Conservation (phyloP, 805 yeast species). For the Spencermartinsiella europaea region DNA sequence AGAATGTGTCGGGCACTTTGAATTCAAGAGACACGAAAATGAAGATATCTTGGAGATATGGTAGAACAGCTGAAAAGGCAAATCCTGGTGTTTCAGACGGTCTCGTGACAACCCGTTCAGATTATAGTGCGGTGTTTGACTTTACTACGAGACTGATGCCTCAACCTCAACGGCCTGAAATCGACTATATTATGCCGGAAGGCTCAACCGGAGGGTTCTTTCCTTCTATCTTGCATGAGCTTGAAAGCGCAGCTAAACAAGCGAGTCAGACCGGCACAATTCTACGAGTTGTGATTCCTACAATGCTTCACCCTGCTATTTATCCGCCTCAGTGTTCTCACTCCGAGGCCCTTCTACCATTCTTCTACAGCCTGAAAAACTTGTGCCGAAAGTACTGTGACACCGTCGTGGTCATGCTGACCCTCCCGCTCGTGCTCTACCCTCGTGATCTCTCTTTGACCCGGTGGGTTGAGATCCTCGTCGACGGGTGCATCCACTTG, state of each 20-base stretch:
- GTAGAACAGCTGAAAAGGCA: slow-evolving; percentile 34
- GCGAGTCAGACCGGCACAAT: slow-evolving; percentile 34
- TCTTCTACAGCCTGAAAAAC: slow-evolving; percentile 54
- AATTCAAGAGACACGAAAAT: slow-evolving; percentile 34
- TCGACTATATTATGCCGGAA: slow-evolving; percentile 44
- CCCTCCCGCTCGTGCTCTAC: slow-evolving; percentile 62
- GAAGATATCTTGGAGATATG: slow-evolving; percentile 95
- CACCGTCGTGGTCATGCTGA: slow-evolving; percentile 46
- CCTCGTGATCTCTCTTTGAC: slow-evolving; percentile 47
- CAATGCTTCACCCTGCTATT: slow-evolving; percentile 71
- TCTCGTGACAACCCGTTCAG: slow-evolving; percentile 35
- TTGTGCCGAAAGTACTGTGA: slow-evolving; percentile 43
- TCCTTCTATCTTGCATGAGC: slow-evolving; percentile 17
- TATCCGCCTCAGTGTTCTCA: slow-evolving; percentile 50
- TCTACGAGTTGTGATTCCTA: slow-evolving; percentile 67
- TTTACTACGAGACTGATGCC: slow-evolving; percentile 68
- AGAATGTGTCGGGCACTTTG: slow-evolving; percentile 6
- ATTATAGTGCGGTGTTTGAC: slow-evolving; percentile 67
- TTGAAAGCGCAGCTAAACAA: slow-evolving; percentile 12
- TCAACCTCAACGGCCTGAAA: slow-evolving; percentile 53
- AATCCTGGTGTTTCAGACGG: not conserved
- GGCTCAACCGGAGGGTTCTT: not conserved
- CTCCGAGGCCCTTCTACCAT: slow-evolving; percentile 49
- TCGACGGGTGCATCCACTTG: slow-evolving; percentile 66
- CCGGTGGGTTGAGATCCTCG: slow-evolving; percentile 50